Base-by-base conservation (phyloP, 1,139 yeast genomes). In the Diutina catenulata region DNA sequence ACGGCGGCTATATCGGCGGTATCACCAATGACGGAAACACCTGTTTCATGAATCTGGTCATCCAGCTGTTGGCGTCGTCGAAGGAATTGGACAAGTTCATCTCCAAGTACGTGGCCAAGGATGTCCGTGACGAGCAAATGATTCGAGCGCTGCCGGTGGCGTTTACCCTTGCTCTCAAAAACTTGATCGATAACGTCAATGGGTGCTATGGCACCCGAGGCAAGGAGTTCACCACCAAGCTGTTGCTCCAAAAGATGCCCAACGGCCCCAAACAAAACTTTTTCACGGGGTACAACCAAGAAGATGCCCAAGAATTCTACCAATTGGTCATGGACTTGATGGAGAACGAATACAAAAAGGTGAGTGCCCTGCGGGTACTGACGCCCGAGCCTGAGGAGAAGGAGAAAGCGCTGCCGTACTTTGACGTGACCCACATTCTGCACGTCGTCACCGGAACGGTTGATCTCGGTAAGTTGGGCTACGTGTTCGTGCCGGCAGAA, bases 281-380 rank as follows among this genome's bases (percentile, higher is more conserved):
- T 45, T 76, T 86, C 50, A 59, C 77, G 37, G 91, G 95, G 1
- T 83, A 84, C 51, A 86, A 82, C 49, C 96, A 86, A 57, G 95
- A 86, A 56, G 96, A 86, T 57, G 95, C 95, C 0, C 95, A 87
- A 57, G 96, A 86, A 54, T 86, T 86, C 50, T 86, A 86, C 59
- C 95, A 86, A 54, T 73, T 82, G 44, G 71, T 86, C 4, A 68
- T 86, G 68, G 68, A 72, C 33, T 73, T 81, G 39, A 62, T 86
- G 38, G 96, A 86, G 53, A 71, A 70, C 39, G 94, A 86, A 44
- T 64, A 59, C 47, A 65, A 63, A 28, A 39, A 39, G 15, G 8
- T n/a, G 28, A 35, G 33, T 18, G 14, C n/a, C 13, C 31, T 20
- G 38, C 19, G 16, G 36, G 20, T 15, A 15, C 31, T 4, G 18